Percentiles rank a stretch among this genome's conserved stretches.
Evolutionary conservation across 805 yeast genomes (phyloP).

Genomic region (Candida dajiaensis): DNA sequence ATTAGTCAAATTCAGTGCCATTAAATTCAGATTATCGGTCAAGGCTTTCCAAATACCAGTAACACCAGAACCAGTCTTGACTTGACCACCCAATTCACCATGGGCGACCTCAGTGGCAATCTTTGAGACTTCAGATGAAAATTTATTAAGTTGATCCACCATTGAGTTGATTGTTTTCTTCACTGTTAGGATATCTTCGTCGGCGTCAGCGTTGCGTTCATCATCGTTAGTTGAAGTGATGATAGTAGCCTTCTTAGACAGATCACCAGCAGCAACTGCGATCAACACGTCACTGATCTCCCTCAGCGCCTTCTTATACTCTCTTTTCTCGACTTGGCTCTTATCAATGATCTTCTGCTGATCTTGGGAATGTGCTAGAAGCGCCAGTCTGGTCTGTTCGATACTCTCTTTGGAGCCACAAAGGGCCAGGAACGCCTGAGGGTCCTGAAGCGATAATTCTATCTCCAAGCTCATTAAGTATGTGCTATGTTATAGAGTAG

Average conservation of each 20-base stretch:
- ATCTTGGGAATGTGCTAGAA: background rate
- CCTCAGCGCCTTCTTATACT: slow-evolving; percentile 6
- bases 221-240: background rate
- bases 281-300: slow-evolving; percentile 84
- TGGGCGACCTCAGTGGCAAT: slow-evolving; percentile 88
- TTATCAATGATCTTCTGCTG: slow-evolving; percentile 1
- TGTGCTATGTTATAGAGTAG: background rate
- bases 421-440: background rate
- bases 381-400: background rate
- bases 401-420: background rate
- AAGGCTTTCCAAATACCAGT: slow-evolving; percentile 87
- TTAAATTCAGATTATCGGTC: slow-evolving; percentile 83
- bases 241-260: slow-evolving; percentile 58
- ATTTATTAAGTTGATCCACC: slow-evolving; percentile 80
- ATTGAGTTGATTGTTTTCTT: slow-evolving; percentile 81
- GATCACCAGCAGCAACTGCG: slow-evolving; percentile 81
- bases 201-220: slow-evolving; percentile 44
- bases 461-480: background rate
- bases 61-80: slow-evolving; percentile 60
- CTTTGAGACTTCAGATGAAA: slow-evolving; percentile 81
- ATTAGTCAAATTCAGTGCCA: slow-evolving; percentile 83
- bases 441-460: background rate
- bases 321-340: background rate
- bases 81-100: slow-evolving; percentile 86
- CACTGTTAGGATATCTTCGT: slow-evolving; percentile 75